phyloP scores from a whole-genome alignment of 495 filamentous ascomycete genomes.

The Pyrenopolyporus hunteri region DNA sequence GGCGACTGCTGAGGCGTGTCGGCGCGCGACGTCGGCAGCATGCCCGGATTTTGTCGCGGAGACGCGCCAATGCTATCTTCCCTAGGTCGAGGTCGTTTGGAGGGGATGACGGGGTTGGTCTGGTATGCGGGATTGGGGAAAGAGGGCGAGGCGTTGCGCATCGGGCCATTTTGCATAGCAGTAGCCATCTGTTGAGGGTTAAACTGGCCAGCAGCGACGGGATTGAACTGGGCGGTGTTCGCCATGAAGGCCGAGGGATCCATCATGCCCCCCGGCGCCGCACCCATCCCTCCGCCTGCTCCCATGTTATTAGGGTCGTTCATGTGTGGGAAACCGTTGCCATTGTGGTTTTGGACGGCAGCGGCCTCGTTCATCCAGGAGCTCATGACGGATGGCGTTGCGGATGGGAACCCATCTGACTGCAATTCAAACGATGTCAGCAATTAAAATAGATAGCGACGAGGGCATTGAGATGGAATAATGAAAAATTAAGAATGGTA shows the following conservation, averaged over 20 bases:
- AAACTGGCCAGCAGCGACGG: slow-evolving; percentile 48
- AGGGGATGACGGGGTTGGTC: slow-evolving; percentile 81
- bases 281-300: slow-evolving; percentile 41
- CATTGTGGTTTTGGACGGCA: slow-evolving; percentile 74
- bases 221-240: slow-evolving; percentile 59
- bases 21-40: slow-evolving; percentile 81
- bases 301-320: slow-evolving; percentile 57
- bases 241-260: slow-evolving; percentile 61
- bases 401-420: slow-evolving; percentile 56
- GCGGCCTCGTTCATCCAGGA: slow-evolving; percentile 82
- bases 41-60: slow-evolving; percentile 75
- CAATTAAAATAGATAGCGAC: slow-evolving; percentile 46
- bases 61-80: slow-evolving; percentile 86
- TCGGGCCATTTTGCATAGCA: slow-evolving; percentile 82
- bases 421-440: slow-evolving; percentile 54
- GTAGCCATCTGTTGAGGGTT: slow-evolving; percentile 68
- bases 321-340: slow-evolving; percentile 74
- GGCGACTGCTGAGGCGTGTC: slow-evolving; percentile 83
- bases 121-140: slow-evolving; percentile 75
- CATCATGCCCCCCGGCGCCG: slow-evolving; percentile 52
- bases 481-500: slow-evolving; percentile 47
- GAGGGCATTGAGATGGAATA: slow-evolving; percentile 42
- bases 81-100: slow-evolving; percentile 80
- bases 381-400: slow-evolving; percentile 67
- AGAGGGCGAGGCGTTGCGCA: slow-evolving; percentile 79